Base-by-base conservation (phyloP, 2,329 filamentous ascomycete genomes). In the Chaetomium globosum region DNA sequence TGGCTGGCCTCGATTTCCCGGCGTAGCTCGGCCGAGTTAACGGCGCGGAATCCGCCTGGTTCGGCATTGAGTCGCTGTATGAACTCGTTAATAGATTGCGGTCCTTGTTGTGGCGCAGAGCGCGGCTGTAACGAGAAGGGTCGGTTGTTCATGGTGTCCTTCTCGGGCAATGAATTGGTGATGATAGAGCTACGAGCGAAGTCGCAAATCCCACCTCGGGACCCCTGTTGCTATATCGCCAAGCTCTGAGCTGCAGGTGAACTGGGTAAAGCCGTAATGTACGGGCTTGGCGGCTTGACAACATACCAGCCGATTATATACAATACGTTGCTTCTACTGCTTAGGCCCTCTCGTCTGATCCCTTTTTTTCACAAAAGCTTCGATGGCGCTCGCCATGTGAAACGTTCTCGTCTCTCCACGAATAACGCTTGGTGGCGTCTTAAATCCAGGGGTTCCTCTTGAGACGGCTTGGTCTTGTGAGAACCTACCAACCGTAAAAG, bases 61-160 rank as follows among this genome's bases (percentile, higher is more conserved):
- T 96, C 88, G 52, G 81, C 77, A 71, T 93, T 90, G 73, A 97
- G 89, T 70, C 93, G 92, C 65, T 84, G 80, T 70, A 97, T 92
- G 71, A 94, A 89, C 55, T 89, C 85, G 64, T 85, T 82, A n/a
- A 97, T 81, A 55, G 82, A 84, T 74, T 85, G 85, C 36, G 84
- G 82, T 80, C 85, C 78, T 80, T 83, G 72, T 79, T 82, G 69
- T 23, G 31, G 63, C 39, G 82, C 79, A 19, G 88, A 86, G 81
- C 83, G 86, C 51, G 89, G 85, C 64, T 86, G 85, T 65, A 93
- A 79, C 10, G 87, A 85, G 59, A 92, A 83, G 8, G 80, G 67
- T 21, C 56, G 61, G 54, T 65, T 69, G 68, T 59, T 57, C 69
- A 70, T 64, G 72, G 16, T 39, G 51, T 30, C 33, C 19, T 28